Conservation (phyloP, 176 grass and related monocot species). For the Avena atlantica region DNA sequence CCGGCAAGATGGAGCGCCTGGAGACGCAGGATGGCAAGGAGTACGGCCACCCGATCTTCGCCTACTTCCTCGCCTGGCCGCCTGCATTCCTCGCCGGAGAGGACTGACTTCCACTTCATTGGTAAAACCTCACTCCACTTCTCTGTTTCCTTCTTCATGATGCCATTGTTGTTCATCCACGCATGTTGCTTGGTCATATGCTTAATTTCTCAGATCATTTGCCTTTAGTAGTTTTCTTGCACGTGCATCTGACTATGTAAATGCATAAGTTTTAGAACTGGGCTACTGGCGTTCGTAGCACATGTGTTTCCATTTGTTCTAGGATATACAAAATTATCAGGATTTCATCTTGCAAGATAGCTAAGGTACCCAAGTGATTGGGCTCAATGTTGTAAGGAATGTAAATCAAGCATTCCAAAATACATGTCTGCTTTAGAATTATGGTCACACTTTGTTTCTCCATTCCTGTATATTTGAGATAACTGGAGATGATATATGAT, state of each 20-base stretch:
- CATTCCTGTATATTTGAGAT: background rate
- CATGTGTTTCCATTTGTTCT: no score
- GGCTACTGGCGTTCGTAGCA: no score
- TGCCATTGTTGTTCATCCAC: background rate
- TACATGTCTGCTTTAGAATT: constrained; percentile 4
- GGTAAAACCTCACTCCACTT: background rate
- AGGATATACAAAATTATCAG: background rate
- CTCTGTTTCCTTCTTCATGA: background rate
- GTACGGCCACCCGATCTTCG: background rate
- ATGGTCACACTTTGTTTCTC: background rate
- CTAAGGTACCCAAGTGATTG: background rate
- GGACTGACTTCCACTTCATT: background rate
- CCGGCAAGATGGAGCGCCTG: constrained; percentile 1
- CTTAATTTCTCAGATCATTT: background rate
- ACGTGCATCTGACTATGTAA: background rate
- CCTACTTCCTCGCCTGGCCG: constrained; percentile 20
- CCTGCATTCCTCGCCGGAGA: constrained; percentile 3
- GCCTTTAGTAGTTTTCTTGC: background rate
- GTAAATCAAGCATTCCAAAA: background rate
- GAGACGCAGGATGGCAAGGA: constrained; percentile 7
- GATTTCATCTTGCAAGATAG: background rate
- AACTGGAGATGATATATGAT: background rate
- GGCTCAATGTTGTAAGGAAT: background rate
- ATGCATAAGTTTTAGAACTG: no score
- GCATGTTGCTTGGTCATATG: background rate